Conservation (phyloP, 352 stramenopile species). For the Phytopythium boreale region DNA sequence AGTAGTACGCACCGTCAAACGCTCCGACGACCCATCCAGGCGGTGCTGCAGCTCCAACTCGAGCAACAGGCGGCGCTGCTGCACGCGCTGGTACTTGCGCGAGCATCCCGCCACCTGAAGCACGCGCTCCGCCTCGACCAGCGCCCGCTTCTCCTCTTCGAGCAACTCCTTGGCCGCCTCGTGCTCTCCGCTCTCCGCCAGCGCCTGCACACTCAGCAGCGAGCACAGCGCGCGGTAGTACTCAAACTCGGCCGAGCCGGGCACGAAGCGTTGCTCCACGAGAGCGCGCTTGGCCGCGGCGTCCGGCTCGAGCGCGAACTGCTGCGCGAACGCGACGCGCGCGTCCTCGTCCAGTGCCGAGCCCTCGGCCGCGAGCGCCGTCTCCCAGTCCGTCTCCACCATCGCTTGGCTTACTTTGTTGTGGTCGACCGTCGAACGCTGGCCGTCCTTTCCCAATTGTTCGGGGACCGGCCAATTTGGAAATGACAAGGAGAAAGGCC, state of each 20-base stretch:
- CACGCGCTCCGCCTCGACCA: slow-evolving; percentile 20
- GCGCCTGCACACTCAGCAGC: slow-evolving; percentile 34
- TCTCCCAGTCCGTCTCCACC: neutral
- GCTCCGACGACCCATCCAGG: slow-evolving; percentile 16
- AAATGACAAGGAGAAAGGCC: neutral
- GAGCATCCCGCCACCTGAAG: slow-evolving; percentile 17
- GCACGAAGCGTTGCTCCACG: slow-evolving; percentile 18
- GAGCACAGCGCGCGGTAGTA: slow-evolving; percentile 31
- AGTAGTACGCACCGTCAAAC: slow-evolving; percentile 9
- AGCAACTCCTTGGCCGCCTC: slow-evolving; percentile 19
- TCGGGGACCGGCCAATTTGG: too few relatives aligned
- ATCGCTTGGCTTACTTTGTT: too few relatives aligned
- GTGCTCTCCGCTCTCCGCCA: slow-evolving; percentile 19
- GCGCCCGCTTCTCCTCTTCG: slow-evolving; percentile 7
- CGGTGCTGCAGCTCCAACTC: slow-evolving; percentile 38
- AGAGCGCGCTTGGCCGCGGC: slow-evolving; percentile 24
- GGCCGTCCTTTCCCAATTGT: too few relatives aligned
- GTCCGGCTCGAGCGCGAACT: slow-evolving; percentile 24
- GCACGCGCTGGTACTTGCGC: slow-evolving; percentile 28
- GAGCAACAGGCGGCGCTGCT: slow-evolving; percentile 29
- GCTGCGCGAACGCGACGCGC: slow-evolving; percentile 26
- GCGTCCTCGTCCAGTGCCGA: slow-evolving; percentile 11
- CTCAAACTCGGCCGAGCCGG: slow-evolving; percentile 18
- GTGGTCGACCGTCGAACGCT: too few relatives aligned
- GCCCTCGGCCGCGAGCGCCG: slow-evolving; percentile 20